Base-by-base conservation (phyloP, 140 eudicot species). In the Stevia rebaudiana region DNA sequence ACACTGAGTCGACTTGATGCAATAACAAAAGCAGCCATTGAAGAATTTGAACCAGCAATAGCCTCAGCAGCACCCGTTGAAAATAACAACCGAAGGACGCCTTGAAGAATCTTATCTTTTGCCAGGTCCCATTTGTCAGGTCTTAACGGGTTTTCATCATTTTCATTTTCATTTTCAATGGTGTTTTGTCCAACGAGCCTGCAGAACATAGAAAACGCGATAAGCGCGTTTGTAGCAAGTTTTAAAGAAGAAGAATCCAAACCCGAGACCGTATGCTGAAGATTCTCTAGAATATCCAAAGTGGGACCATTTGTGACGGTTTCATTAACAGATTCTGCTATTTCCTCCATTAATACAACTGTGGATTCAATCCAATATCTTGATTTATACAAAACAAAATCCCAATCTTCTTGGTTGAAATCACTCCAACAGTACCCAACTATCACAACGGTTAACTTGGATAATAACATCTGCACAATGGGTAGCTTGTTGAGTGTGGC, bases 351-450 rank as follows among this genome's bases (percentile, higher is more conserved):
- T 66, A 74, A 72, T 15, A 86, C 80, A 52, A 94, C 97, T 9
- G 87, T 80, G 19, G 88, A 66, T 63, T 94, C 99, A 62, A 94
- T 86, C 97, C 97, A 89, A 63, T 63, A 75, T 81, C 95, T 89
- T 77, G 80, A 64, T 40, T 80, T 81, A 37, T 80, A 85, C 56
- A 89, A 61, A 18, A 86, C 67, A 69, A 88, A 94, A 46, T 81
- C 83, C 99, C 97, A 94, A 71, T 94, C 99, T 18, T 86, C 90
- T 67, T 94, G 90, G 39, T 66, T 74, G 33, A 94, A 77, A 13
- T 89, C 90, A n/a, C 70, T 77, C 95, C 90, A 94, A 76, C 99
- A 94, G 70, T 85, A 86, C 18, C 83, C 88, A 63, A 83, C 83
- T 63, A 78, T 52, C 53, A 88, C 76, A 9, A 82, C 77, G 10